Evolutionary conservation across 345 rosid species (phyloP).

Genomic region (Citrus maxima): DNA sequence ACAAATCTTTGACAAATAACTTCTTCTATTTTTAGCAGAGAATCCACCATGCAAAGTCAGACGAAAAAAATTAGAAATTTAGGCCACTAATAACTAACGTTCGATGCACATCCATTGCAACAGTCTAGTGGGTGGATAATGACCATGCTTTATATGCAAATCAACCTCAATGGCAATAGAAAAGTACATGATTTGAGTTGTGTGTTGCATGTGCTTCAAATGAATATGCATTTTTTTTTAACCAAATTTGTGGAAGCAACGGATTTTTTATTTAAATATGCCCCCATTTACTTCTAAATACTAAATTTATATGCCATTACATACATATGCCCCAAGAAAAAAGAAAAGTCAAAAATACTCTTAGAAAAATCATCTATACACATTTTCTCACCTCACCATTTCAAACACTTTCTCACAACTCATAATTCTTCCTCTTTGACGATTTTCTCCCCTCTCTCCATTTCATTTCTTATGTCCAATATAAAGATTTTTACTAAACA

Average conservation of each 20-base stretch:
- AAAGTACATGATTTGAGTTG: neutral
- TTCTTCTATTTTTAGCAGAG: neutral
- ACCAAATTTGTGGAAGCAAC: neutral
- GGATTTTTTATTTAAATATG: too few species aligned
- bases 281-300: too few species aligned
- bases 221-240: neutral
- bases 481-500: too few species aligned
- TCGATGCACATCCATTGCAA: neutral
- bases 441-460: too few species aligned
- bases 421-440: too few species aligned
- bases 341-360: too few species aligned
- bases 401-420: too few species aligned
- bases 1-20: neutral
- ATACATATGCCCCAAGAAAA: too few species aligned
- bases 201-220: neutral
- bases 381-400: too few species aligned
- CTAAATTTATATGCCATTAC: too few species aligned
- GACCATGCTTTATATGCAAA: neutral
- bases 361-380: too few species aligned
- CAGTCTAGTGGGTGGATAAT: neutral
- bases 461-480: too few species aligned
- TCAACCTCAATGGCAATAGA: neutral
- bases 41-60: neutral
- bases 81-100: neutral
- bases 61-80: neutral